Evolutionary conservation across 2,329 filamentous ascomycete species (phyloP).

Genomic region (Neurospora sp.): DNA sequence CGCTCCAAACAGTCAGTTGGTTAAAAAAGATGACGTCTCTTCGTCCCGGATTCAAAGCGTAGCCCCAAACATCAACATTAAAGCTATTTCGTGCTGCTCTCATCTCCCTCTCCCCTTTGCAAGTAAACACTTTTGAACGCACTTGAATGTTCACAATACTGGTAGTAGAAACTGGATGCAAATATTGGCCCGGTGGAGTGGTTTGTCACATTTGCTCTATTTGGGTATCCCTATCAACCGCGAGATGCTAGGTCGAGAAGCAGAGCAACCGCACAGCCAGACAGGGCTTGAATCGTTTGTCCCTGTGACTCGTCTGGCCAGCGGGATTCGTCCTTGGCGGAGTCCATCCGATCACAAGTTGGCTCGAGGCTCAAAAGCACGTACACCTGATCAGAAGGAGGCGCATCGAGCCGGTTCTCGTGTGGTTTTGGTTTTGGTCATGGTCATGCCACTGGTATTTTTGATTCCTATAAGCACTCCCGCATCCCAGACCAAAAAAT

Average conservation of each 20-base stretch:
- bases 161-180: not conserved
- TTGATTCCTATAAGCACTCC: constrained; percentile 25
- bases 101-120: not conserved
- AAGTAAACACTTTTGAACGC: not conserved
- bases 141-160: not conserved
- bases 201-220: not conserved
- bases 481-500: constrained; percentile 22
- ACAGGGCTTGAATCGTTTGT: not conserved
- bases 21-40: not conserved
- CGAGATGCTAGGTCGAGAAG: not conserved
- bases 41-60: not conserved
- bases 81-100: not conserved
- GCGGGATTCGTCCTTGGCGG: not conserved
- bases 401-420: not conserved
- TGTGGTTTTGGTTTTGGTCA: not conserved
- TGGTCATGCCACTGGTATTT: constrained; percentile 23
- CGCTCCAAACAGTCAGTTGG: not conserved
- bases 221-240: not conserved
- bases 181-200: not conserved
- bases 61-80: not conserved
- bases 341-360: not conserved
- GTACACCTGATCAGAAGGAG: not conserved
- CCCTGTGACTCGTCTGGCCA: not conserved
- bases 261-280: not conserved
- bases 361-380: not conserved